Base-by-base conservation (phyloP, 179 eudicot species). In the Silene noctiflora region DNA sequence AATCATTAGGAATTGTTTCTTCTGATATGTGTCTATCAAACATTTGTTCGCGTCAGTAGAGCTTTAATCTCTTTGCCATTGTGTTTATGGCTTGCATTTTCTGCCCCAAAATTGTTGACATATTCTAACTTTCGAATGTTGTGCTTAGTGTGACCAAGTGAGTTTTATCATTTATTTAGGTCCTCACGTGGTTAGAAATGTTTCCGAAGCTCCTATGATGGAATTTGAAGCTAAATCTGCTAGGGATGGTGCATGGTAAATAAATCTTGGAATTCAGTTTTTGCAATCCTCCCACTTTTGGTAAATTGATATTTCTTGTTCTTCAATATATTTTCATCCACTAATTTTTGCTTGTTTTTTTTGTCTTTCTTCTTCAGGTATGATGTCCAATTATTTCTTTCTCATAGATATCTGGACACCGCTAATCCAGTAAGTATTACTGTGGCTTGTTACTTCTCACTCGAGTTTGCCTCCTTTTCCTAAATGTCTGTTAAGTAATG, bases 191-290 rank as follows among this genome's bases (percentile, higher is more conserved):
- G 86, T 72, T 62, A 86, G 82, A 81, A 87, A 73, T 80, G 71
- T 77, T 29, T 75, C 93, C 8, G 95, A 90, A 64, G 82, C 77
- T 76, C 62, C 93, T 72, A 83, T 64, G 64, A 86, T 91, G 98
- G 98, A 93, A 85, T 93, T 87, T 81, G 98, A 93, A 88, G 98
- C 98, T 77, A 93, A 86, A 86, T 93, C 98, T 76, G 95, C 97
- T 10, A 88, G 95, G 73, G 98, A 93, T 85, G 98, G 98, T 77
- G 98, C 98, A 80, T 93, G 98, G 98, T 93, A 83, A 76, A 87
- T 83, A 39, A 68, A 46, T 69, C 39, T 59, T 29, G 27, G 33
- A 10, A 20, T 24, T 46, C 25, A 69, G 20, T 35, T 69, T 21
- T 25, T 51, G 21, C 7, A 6, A 59, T 53, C 62, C 55, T 71